Evolutionary conservation across 78 protist species (phyloP).

Genomic region (Protostelium mycophagum): DNA sequence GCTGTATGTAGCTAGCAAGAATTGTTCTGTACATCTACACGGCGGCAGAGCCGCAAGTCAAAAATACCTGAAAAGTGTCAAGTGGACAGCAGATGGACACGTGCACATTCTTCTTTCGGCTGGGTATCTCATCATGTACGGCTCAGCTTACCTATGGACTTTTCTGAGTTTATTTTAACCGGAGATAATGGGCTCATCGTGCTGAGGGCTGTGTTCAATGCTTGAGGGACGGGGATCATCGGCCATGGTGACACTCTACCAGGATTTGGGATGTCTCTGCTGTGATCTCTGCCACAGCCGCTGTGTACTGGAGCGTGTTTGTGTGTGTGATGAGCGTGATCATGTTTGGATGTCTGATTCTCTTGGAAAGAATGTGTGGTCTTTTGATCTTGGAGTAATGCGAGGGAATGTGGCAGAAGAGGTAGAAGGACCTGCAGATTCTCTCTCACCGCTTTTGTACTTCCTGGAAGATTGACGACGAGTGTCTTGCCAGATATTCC

Average conservation of each 20-base stretch:
- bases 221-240: background rate
- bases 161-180: no score
- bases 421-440: slow-evolving; percentile 12
- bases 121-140: no score
- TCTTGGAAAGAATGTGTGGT: background rate
- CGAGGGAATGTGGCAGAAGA: background rate
- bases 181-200: background rate
- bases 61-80: no score
- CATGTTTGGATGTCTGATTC: background rate
- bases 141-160: no score
- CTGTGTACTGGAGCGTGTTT: background rate
- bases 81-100: no score
- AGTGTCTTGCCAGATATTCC: slow-evolving; percentile 38
- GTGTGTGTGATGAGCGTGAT: background rate
- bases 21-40: no score
- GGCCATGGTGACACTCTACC: background rate
- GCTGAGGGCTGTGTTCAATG: background rate
- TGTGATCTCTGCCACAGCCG: background rate
- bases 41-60: no score
- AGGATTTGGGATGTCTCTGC: background rate
- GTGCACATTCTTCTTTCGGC: no score
- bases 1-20: no score
- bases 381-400: background rate
- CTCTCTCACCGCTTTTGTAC: slow-evolving; percentile 49
- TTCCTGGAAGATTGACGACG: slow-evolving; percentile 47